phyloP scores from a whole-genome alignment of 768 basidiomycete genomes.

The Suillus americanus region DNA sequence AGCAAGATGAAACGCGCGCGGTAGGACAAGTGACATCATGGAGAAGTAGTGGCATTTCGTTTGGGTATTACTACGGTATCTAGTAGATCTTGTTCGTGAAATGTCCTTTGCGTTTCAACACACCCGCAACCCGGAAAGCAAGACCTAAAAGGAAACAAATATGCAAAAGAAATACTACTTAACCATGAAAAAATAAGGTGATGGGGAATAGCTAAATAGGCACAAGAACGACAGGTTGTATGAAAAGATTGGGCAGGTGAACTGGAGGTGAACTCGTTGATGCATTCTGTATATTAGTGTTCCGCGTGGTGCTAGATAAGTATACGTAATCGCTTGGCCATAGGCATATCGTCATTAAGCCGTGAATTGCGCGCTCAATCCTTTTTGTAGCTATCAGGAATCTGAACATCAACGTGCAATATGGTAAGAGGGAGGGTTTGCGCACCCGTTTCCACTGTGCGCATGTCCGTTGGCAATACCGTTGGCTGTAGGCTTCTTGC shows the following conservation, averaged over 20 bases:
- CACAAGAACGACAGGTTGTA: conserved; percentile 14
- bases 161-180: conserved; percentile 18
- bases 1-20: not conserved
- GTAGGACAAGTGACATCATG: not conserved
- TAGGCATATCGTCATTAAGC: conserved; percentile 1
- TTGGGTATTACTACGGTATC: conserved; percentile 11
- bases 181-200: conserved; percentile 11
- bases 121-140: conserved; percentile 13
- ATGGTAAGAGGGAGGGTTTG: not conserved
- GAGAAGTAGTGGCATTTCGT: conserved; percentile 1
- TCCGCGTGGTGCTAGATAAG: conserved; percentile 10
- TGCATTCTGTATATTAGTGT: conserved; percentile 10
- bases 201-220: conserved; percentile 15
- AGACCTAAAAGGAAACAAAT: conserved; percentile 15
- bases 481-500: conserved; percentile 32
- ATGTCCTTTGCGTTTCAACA: not conserved
- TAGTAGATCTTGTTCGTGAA: conserved; percentile 8
- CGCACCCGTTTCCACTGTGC: conserved; percentile 33
- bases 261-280: conserved; percentile 1
- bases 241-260: conserved; percentile 14
- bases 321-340: conserved; percentile 13
- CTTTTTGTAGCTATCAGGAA: conserved; percentile 30
- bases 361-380: conserved; percentile 25
- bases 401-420: conserved; percentile 3
- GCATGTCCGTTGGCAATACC: conserved; percentile 45